A percentile compares a stretch with the other conserved stretches of the same genome.
Evolutionary conservation across 2,329 filamentous ascomycete genomes (phyloP).

Genomic region (Cercospora janseana): DNA sequence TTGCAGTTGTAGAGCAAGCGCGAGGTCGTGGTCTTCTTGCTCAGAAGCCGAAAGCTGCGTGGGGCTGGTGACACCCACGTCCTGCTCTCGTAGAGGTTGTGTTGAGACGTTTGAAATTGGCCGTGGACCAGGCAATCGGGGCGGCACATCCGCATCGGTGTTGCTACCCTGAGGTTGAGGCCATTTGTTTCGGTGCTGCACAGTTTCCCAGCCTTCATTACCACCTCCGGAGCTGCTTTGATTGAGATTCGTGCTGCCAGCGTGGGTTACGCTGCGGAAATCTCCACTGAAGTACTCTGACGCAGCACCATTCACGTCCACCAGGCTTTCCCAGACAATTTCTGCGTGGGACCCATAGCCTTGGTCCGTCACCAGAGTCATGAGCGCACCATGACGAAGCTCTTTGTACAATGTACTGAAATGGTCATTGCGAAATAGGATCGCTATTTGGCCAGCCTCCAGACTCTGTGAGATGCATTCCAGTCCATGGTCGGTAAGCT

Average conservation of each 20-base stretch:
- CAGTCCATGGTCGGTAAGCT: slow-evolving; percentile 79
- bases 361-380: slow-evolving; percentile 87
- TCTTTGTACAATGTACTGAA: slow-evolving; percentile 94
- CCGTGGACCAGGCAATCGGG: slow-evolving; percentile 31
- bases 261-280: slow-evolving; percentile 76
- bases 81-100: background rate
- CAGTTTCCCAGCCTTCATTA: slow-evolving; percentile 56
- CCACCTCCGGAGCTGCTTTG: slow-evolving; percentile 31
- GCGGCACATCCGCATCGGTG: slow-evolving; percentile 20
- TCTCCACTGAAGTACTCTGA: slow-evolving; percentile 87
- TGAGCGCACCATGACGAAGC: slow-evolving; percentile 69
- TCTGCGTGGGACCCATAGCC: slow-evolving; percentile 86
- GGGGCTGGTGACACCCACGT: slow-evolving; percentile 5
- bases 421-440: slow-evolving; percentile 95
- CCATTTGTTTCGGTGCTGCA: slow-evolving; percentile 40
- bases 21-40: slow-evolving; percentile 80
- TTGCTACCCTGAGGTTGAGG: slow-evolving; percentile 20
- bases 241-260: slow-evolving; percentile 34
- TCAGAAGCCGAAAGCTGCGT: slow-evolving; percentile 53
- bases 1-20: slow-evolving; percentile 85
- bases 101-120: slow-evolving; percentile 22
- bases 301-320: slow-evolving; percentile 79
- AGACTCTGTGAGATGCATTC: slow-evolving; percentile 69
- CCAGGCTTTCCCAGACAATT: slow-evolving; percentile 92
- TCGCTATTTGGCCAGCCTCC: slow-evolving; percentile 75